Evolutionary conservation across 495 filamentous ascomycete genomes (phyloP).

Genomic region (Delitschia confertaspora): DNA sequence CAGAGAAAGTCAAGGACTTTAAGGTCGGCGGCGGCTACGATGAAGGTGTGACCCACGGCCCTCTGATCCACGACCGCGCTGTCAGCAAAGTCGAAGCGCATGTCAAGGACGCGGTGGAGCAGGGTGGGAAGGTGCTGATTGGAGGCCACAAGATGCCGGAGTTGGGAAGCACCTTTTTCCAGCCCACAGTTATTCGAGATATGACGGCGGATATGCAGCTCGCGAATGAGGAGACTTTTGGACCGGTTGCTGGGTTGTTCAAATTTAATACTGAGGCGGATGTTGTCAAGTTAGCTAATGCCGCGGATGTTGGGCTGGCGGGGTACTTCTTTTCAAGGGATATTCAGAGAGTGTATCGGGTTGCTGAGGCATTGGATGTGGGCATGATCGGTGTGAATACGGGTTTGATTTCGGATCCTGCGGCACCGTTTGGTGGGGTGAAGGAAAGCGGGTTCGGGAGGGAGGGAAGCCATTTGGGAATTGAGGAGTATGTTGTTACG

Average conservation of each 20-base stretch:
- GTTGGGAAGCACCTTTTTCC: constrained; percentile 42
- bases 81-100: constrained; percentile 35
- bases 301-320: constrained; percentile 42
- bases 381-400: constrained; percentile 50
- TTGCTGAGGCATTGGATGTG: constrained; percentile 43
- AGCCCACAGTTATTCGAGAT: constrained; percentile 43
- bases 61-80: constrained; percentile 40
- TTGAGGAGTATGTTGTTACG: constrained; percentile 76
- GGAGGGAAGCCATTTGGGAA: constrained; percentile 85
- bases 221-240: constrained; percentile 51
- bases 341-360: constrained; percentile 39
- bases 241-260: constrained; percentile 45
- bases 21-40: constrained; percentile 38
- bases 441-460: constrained; percentile 89
- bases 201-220: constrained; percentile 42
- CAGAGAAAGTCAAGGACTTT: constrained; percentile 37
- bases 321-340: constrained; percentile 44
- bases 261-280: constrained; percentile 45
- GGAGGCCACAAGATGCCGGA: constrained; percentile 37
- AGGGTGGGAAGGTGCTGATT: constrained; percentile 39
- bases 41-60: constrained; percentile 38
- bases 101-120: constrained; percentile 34
- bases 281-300: constrained; percentile 43
- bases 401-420: constrained; percentile 38
- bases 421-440: constrained; percentile 70